Evolutionary conservation across 1,139 yeast genomes (phyloP).

Genomic region (Suhomyces maxii): DNA sequence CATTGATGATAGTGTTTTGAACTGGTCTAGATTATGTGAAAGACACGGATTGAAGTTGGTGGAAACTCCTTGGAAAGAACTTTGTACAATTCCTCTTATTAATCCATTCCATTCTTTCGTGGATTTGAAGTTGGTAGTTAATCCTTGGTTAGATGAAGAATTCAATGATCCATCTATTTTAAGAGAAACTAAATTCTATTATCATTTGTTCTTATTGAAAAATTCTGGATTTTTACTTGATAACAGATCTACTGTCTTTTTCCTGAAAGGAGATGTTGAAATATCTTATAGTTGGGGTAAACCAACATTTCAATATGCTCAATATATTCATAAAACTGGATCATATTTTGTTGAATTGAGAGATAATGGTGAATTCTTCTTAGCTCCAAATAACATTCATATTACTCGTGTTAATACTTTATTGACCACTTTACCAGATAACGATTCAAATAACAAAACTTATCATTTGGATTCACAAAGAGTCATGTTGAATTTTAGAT

Average conservation of each 20-base stretch:
- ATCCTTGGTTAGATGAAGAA: conserved; percentile 67
- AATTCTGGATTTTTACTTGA: conserved; percentile 77
- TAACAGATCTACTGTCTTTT: conserved; percentile 69
- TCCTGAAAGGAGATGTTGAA: conserved; percentile 53
- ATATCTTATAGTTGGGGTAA: conserved; percentile 89
- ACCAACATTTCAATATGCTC: conserved; percentile 79
- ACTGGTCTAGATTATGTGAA: conserved; percentile 82
- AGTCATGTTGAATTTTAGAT: conserved; percentile 68
- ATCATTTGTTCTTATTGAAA: conserved; percentile 63
- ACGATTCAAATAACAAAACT: conserved; percentile 28
- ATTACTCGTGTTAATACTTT: conserved; percentile 58
- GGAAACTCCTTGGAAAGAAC: conserved; percentile 92
- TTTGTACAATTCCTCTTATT: conserved; percentile 68
- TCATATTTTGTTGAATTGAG: conserved; percentile 85
- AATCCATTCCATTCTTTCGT: conserved; percentile 91
- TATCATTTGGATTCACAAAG: conserved; percentile 61
- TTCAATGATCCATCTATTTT: conserved; percentile 51
- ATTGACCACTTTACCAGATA: conserved; percentile 25
- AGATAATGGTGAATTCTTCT: conserved; percentile 74
- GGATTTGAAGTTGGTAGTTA: conserved; percentile 58
- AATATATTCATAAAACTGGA: conserved; percentile 87
- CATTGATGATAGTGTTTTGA: conserved; percentile 82
- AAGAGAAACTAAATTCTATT: conserved; percentile 54
- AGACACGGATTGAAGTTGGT: conserved; percentile 82
- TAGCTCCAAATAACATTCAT: conserved; percentile 80